Evolutionary conservation across 371 early-diverging fungal genomes (phyloP), one percentile per base, ranked within the genome.

Genomic region (Apophysomyces ossiformis): DNA sequence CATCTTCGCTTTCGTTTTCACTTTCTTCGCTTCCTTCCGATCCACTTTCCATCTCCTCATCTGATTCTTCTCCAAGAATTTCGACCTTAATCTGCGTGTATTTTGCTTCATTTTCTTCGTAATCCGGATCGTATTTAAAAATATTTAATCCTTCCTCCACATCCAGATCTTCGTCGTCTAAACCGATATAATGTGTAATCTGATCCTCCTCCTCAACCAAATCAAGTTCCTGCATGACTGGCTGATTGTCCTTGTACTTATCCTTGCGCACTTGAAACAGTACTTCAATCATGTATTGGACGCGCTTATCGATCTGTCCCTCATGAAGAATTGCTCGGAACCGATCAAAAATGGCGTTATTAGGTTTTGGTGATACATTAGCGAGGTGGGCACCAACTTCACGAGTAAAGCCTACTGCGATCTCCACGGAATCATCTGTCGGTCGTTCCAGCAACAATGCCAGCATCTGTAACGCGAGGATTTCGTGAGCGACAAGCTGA

Each of bases 211-310:
- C 95, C 46, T 97, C 96, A 2, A 99, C 96, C 15, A 99, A 70
- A 76, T 99, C 99, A 21, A 99, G 80, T n/a, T 92, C 98, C 37
- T 85, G 77, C 8, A 87, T 66, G 4, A 94, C 75, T 5, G 89
- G 77, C 44, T 88, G 90, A 67, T 92, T 91, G 63, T 93, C 92
- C 71, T 96, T 95, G 83, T 92, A 99, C 69, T 94, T 95, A 61
- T 97, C 97, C 64, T 93, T 93, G 39, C 99, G 88, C 11, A 95
- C 89, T 81, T 97, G 97, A 77, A 99, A 96, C 32, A 99, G 72
- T 5, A 96, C 97, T 80, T 99, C 98, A 45, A 99, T 92, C 96
- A 97, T 97, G 71, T 97, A 98, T 73, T 98, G 96, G 5, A 93
- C 90, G 67, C 99, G 91, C 70, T 93, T 95, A 69, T 97, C 96